These are phyloP conservation scores for Ophiostoma montium DNA, from an alignment of 2,329 filamentous ascomycete species.

Conservation along the genomic window DNA sequence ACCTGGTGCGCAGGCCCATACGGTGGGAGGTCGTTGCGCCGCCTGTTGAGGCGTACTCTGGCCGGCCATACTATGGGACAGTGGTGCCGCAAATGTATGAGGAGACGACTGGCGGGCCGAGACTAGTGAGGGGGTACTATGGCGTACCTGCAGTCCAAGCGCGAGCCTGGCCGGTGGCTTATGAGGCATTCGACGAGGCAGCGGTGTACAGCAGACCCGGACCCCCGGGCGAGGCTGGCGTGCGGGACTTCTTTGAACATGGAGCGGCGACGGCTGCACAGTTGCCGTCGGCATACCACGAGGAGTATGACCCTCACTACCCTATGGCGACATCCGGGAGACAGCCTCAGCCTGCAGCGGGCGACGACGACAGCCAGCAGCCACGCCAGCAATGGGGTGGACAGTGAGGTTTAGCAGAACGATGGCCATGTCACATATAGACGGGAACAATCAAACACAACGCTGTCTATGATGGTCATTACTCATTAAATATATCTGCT, in stretches of 20 bases:
- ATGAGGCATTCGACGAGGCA: too few species aligned
- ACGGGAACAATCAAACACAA: too few species aligned
- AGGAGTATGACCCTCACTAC: not conserved
- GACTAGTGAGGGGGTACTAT: not conserved
- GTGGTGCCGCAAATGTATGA: not conserved
- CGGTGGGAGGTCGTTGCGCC: slow-evolving; percentile 6
- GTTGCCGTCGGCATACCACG: not conserved
- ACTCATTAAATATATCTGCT: too few species aligned
- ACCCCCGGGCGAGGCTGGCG: too few species aligned
- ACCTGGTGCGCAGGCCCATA: slow-evolving; percentile 29
- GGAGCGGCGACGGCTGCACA: not conserved
- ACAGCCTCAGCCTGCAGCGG: not conserved
- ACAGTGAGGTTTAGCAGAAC: too few species aligned
- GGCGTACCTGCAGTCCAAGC: not conserved
- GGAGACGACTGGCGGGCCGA: not conserved
- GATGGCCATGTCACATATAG: not conserved
- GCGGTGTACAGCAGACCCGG: too few species aligned
- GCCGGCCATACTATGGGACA: not conserved
- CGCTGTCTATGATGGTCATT: too few species aligned
- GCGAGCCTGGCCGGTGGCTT: not conserved
- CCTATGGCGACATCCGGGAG: not conserved
- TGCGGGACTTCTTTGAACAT: too few species aligned
- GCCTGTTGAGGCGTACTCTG: not conserved
- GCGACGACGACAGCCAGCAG: not conserved
- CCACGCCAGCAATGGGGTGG: not conserved